Conservation (phyloP, 176 grass and related monocot genomes). For the Canna indica region DNA sequence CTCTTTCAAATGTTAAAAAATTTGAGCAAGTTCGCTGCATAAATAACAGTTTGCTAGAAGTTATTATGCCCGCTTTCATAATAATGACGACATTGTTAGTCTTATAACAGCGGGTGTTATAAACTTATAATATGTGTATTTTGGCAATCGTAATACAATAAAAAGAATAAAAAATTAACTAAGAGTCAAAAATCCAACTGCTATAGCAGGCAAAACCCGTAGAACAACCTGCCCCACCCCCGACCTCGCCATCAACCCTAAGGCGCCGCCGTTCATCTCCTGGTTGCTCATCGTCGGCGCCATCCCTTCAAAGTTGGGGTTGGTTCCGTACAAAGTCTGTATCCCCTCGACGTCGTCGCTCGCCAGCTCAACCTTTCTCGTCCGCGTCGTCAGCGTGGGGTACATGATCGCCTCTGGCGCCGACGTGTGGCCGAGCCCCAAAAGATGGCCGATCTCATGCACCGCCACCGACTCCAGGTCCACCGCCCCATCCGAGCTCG, state of each 20-base stretch:
- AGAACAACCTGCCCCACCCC: not conserved
- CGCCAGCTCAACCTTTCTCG: constrained; percentile 58
- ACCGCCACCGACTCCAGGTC: constrained; percentile 95
- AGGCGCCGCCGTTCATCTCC: constrained; percentile 41
- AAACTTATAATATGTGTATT: too few species aligned
- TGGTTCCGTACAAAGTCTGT: constrained; percentile 62
- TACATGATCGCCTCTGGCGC: constrained; percentile 62
- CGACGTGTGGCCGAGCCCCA: constrained; percentile 65
- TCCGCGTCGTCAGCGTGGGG: constrained; percentile 49
- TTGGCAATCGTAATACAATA: too few species aligned
- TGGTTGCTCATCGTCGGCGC: constrained; percentile 28
- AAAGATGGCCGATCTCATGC: constrained; percentile 93
- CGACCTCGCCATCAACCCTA: not conserved
- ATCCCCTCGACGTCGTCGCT: constrained; percentile 57
- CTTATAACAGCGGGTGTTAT: too few species aligned
- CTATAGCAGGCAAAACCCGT: constrained; percentile 10
- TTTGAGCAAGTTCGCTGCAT: too few species aligned
- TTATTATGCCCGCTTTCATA: too few species aligned
- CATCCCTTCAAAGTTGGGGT: constrained; percentile 56
- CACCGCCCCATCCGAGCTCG: constrained; percentile 31
- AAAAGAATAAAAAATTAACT: not conserved
- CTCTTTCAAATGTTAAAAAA: too few species aligned
- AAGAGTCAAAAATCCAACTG: constrained; percentile 9
- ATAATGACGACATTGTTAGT: too few species aligned
- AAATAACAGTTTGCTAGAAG: too few species aligned